Evolutionary conservation across 768 basidiomycete species (phyloP).

Genomic region (Mycena capillaripes): DNA sequence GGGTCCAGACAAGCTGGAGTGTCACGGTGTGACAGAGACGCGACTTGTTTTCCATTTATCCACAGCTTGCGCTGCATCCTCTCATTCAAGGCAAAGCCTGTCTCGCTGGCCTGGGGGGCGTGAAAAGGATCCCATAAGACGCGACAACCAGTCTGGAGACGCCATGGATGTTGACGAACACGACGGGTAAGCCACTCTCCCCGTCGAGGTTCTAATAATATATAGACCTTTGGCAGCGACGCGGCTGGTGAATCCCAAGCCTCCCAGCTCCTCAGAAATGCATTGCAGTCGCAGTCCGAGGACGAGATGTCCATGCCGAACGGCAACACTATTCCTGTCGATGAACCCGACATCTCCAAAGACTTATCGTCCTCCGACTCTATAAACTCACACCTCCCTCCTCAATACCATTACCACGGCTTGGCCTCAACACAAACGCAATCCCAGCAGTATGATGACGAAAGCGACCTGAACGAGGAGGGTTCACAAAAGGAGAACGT

Average conservation of each 20-base stretch:
- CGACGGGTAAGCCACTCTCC: slow-evolving; percentile 20
- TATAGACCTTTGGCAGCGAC: slow-evolving; percentile 51
- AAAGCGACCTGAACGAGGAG: slow-evolving; percentile 47
- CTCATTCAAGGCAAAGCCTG: not conserved
- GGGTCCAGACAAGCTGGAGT: too few relatives aligned
- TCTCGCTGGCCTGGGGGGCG: not conserved
- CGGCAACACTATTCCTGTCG: slow-evolving; percentile 27
- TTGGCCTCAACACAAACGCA: slow-evolving; percentile 70
- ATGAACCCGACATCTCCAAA: slow-evolving; percentile 44
- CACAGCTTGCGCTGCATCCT: not conserved
- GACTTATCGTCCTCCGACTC: slow-evolving; percentile 59
- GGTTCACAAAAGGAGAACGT: slow-evolving; percentile 70
- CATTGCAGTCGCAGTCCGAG: slow-evolving; percentile 49
- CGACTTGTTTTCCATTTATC: not conserved
- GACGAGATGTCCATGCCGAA: slow-evolving; percentile 30
- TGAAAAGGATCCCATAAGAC: not conserved
- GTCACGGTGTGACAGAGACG: too few relatives aligned
- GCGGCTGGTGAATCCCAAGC: slow-evolving; percentile 64
- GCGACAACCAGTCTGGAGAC: slow-evolving; percentile 1
- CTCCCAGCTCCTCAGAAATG: slow-evolving; percentile 64
- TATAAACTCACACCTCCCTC: slow-evolving; percentile 48
- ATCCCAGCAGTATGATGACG: slow-evolving; percentile 55
- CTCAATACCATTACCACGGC: slow-evolving; percentile 71
- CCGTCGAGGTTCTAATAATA: slow-evolving; percentile 16
- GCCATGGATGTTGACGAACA: slow-evolving; percentile 24